A percentile compares a stretch with the other conserved stretches of the same genome.
Conservation (phyloP, 2,329 filamentous ascomycete genomes). For the Fusarium austroafricanum region DNA sequence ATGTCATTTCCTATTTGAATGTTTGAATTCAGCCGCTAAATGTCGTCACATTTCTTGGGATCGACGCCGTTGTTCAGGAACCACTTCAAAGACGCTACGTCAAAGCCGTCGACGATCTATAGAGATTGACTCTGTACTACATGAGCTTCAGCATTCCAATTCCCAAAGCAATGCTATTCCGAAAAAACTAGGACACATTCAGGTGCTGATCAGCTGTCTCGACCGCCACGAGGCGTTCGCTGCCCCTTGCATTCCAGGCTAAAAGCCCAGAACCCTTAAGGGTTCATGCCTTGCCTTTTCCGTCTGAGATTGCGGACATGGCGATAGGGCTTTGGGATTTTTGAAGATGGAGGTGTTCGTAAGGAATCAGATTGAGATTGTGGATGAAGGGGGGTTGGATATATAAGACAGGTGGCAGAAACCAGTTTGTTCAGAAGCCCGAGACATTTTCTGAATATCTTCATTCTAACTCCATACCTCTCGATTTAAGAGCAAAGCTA, state of each 20-base stretch:
- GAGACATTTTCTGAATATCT: not conserved
- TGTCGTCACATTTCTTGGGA: conserved; percentile 24
- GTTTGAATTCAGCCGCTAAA: conserved; percentile 25
- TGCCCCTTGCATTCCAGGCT: conserved; percentile 29
- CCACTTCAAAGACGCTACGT: not conserved
- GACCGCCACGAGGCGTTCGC: conserved; percentile 19
- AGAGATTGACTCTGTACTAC: conserved; percentile 6
- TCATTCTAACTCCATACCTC: not conserved
- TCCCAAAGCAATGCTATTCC: not conserved
- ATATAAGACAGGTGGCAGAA: conserved; percentile 14
- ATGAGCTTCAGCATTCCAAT: conserved; percentile 20
- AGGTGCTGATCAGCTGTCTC: conserved; percentile 1
- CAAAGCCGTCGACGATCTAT: conserved; percentile 1
- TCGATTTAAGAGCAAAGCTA: not conserved
- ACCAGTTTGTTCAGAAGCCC: not conserved
- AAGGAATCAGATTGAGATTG: not conserved
- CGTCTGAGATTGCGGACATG: conserved; percentile 18
- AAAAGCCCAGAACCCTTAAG: conserved; percentile 21
- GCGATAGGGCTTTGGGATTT: conserved; percentile 17
- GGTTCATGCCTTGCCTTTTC: conserved; percentile 17
- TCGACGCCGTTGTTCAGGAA: conserved; percentile 10
- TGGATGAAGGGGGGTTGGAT: not conserved
- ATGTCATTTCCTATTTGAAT: not conserved
- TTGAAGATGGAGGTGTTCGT: conserved; percentile 7
- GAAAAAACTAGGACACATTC: not conserved